Evolutionary conservation across 306 rosid genomes (phyloP).

Genomic region (Pterocarpus macrocarpus): DNA sequence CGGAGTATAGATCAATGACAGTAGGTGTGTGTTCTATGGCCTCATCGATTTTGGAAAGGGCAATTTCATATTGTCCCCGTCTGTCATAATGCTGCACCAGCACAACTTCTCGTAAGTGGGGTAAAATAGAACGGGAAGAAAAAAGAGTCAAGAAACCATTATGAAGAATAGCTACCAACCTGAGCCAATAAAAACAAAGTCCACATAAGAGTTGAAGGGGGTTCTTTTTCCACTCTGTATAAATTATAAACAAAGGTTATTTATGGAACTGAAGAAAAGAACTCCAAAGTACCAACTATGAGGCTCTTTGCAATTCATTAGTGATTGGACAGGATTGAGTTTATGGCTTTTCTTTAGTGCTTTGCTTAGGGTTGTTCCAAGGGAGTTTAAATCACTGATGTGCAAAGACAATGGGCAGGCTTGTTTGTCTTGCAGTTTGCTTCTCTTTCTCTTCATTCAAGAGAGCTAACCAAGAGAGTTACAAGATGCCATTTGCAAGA

Average conservation of each 20-base stretch:
- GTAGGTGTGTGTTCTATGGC: conserved; percentile 95
- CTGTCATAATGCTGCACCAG: conserved; percentile 94
- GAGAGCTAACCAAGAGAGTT: conserved; percentile 28
- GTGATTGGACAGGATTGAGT: neutral
- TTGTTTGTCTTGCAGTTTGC: conserved; percentile 17
- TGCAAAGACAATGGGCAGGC: neutral
- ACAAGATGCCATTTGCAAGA: conserved; percentile 16
- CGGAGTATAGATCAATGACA: conserved; percentile 95
- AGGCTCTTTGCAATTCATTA: conserved; percentile 18
- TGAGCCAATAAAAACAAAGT: conserved; percentile 89
- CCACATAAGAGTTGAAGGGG: conserved; percentile 98
- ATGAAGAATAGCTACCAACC: conserved; percentile 58
- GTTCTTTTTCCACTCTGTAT: conserved; percentile 80
- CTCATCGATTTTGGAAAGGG: conserved; percentile 86
- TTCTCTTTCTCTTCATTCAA: conserved; percentile 10
- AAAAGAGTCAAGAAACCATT: conserved; percentile 6
- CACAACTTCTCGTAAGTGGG: conserved; percentile 35
- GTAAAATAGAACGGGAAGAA: neutral
- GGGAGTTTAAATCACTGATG: conserved; percentile 13
- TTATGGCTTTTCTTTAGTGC: conserved; percentile 9
- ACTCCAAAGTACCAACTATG: conserved; percentile 30
- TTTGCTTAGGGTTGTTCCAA: conserved; percentile 12
- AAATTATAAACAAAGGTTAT: conserved; percentile 27
- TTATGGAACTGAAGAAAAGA: conserved; percentile 39
- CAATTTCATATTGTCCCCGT: conserved; percentile 77